Evolutionary conservation across 805 yeast species (phyloP).

Genomic region (Candida hispaniensis): DNA sequence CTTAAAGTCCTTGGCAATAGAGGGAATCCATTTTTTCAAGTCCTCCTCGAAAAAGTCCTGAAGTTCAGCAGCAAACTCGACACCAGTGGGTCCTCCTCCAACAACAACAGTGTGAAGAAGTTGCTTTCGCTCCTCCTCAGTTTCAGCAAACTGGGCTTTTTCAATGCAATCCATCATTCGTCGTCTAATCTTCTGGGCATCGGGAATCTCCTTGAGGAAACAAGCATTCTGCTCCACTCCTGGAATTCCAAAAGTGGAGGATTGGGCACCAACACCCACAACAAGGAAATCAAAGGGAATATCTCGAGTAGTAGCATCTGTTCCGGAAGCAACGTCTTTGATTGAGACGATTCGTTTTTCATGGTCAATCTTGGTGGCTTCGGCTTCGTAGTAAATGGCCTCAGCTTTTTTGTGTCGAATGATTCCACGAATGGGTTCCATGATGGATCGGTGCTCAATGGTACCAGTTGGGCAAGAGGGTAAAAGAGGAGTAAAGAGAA

Average conservation of each 20-base stretch:
- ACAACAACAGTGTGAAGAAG: constrained; percentile 82
- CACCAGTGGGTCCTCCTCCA: constrained; percentile 99
- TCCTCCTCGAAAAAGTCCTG: constrained; percentile 93
- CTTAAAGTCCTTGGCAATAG: constrained; percentile 65
- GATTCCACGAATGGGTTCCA: constrained; percentile 84
- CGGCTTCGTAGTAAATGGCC: constrained; percentile 86
- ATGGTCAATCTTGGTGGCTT: constrained; percentile 76
- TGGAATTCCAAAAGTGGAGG: constrained; percentile 88
- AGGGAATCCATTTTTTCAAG: constrained; percentile 80
- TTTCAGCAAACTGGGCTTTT: constrained; percentile 69
- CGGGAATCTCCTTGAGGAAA: constrained; percentile 81
- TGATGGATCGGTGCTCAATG: constrained; percentile 76
- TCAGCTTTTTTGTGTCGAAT: constrained; percentile 61
- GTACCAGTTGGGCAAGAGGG: constrained; percentile 96
- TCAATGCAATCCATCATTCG: constrained; percentile 81
- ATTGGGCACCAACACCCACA: constrained; percentile 90
- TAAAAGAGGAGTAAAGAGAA: constrained; percentile 87
- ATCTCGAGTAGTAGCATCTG: constrained; percentile 34
- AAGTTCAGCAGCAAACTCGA: constrained; percentile 92
- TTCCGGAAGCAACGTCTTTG: constrained; percentile 30
- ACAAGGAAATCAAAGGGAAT: constrained; percentile 74
- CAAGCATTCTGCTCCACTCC: constrained; percentile 82
- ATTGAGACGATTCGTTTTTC: constrained; percentile 51
- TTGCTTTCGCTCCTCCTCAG: constrained; percentile 71
- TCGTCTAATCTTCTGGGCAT: constrained; percentile 73